These are phyloP conservation scores for Agaricales sp. DNA, from an alignment of 1,284 basidiomycete genomes.

Conservation along the genomic window DNA sequence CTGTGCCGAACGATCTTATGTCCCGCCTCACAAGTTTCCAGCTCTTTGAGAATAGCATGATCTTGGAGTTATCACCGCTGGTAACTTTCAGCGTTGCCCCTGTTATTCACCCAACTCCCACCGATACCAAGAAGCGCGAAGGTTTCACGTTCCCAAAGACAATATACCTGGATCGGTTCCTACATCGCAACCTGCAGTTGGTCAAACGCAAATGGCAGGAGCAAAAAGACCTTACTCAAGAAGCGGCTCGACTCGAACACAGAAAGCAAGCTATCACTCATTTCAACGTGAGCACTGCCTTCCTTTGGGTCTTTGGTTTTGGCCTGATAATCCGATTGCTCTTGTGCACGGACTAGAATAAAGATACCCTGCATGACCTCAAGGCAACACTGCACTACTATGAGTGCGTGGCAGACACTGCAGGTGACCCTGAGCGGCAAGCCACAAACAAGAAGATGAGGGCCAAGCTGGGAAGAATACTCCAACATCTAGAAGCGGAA, in stretches of 20 bases:
- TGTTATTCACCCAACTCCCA: slow-evolving; percentile 6
- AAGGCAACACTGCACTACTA: slow-evolving; percentile 56
- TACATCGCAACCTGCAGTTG: slow-evolving; percentile 43
- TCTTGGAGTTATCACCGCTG: slow-evolving; percentile 49
- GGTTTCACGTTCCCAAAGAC: slow-evolving; percentile 50
- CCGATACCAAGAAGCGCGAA: slow-evolving; percentile 25
- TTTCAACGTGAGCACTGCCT: slow-evolving; percentile 37
- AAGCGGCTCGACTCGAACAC: slow-evolving; percentile 33
- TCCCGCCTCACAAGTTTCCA: slow-evolving; percentile 44
- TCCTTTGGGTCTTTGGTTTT: slow-evolving; percentile 2
- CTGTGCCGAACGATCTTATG: slow-evolving; percentile 43
- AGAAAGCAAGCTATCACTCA: slow-evolving; percentile 37
- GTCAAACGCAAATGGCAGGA: slow-evolving; percentile 34
- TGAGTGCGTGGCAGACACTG: slow-evolving; percentile 47
- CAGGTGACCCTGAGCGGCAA: slow-evolving; percentile 36
- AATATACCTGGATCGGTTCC: slow-evolving; percentile 63
- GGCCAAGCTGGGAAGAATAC: slow-evolving; percentile 37
- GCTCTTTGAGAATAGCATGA: slow-evolving; percentile 37
- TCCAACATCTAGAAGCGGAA: slow-evolving; percentile 41
- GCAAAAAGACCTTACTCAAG: slow-evolving; percentile 35
- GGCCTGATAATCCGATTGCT: not conserved
- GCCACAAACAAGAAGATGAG: slow-evolving; percentile 30
- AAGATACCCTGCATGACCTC: slow-evolving; percentile 51
- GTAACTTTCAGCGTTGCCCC: slow-evolving; percentile 46
- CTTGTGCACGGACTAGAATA: slow-evolving; percentile 30